These are phyloP conservation scores for Hyphopichia khmerensis DNA, from an alignment of 1,139 yeast species.

Conservation along the genomic window DNA sequence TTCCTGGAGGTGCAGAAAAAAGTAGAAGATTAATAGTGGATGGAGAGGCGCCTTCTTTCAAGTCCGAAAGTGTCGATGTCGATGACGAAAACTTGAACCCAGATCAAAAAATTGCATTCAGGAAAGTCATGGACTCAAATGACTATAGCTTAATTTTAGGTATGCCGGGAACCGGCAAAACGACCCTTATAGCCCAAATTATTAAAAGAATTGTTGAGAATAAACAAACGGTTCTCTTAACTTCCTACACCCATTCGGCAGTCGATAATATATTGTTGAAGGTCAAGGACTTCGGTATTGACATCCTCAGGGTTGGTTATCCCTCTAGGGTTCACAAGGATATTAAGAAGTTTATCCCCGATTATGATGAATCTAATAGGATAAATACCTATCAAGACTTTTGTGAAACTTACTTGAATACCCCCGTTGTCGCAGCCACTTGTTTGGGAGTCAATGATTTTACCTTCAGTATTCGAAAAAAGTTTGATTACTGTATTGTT, in stretches of 20 bases:
- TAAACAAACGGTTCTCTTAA: constrained; percentile 67
- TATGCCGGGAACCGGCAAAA: constrained; percentile 99
- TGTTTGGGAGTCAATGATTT: constrained; percentile 76
- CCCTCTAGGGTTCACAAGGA: constrained; percentile 60
- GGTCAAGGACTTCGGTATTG: constrained; percentile 47
- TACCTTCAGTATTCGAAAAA: constrained; percentile 51
- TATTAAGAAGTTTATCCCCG: constrained; percentile 55
- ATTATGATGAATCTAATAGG: constrained; percentile 27
- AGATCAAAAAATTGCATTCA: constrained; percentile 72
- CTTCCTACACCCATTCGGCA: constrained; percentile 94
- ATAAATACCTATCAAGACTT: constrained; percentile 48
- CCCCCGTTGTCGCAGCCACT: constrained; percentile 84
- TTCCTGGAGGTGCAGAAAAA: constrained; percentile 50
- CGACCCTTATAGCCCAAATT: constrained; percentile 82
- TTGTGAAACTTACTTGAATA: constrained; percentile 44
- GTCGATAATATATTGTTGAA: constrained; percentile 89
- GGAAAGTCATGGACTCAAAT: constrained; percentile 58
- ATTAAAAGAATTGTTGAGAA: constrained; percentile 58
- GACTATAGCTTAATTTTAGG: constrained; percentile 86
- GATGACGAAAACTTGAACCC: constrained; percentile 33
- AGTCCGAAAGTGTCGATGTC: background rate
- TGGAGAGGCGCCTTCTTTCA: constrained; percentile 29
- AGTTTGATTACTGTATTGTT: constrained; percentile 87
- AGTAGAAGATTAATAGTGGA: constrained; percentile 67
- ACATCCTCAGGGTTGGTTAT: constrained; percentile 60